Percentiles rank a stretch among this genome's conserved stretches.
Evolutionary conservation across 2,329 filamentous ascomycete genomes (phyloP).

Genomic region (Drechslerella coelobrocha): DNA sequence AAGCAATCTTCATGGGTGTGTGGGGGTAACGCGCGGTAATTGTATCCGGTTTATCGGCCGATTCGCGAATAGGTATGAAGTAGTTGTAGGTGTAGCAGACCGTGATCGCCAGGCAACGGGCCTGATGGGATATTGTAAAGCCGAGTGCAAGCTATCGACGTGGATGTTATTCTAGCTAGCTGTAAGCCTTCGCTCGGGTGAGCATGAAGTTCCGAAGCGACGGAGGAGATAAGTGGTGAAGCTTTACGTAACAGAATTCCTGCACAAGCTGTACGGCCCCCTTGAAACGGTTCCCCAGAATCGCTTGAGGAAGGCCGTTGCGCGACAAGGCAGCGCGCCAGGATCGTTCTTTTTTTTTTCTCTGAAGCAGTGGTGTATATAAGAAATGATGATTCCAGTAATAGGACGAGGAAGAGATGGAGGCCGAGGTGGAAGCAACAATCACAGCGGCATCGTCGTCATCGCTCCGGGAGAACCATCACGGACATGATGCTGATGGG

Average conservation of each 20-base stretch:
- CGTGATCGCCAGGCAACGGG: background rate
- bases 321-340: slow-evolving; percentile 16
- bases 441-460: slow-evolving; percentile 14
- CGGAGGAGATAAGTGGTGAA: slow-evolving; percentile 25
- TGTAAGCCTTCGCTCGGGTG: background rate
- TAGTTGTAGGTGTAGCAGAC: too few relatives aligned
- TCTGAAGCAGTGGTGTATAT: too few relatives aligned
- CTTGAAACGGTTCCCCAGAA: slow-evolving; percentile 30
- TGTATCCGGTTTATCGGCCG: background rate
- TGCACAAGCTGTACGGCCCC: slow-evolving; percentile 11
- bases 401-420: background rate
- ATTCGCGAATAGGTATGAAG: background rate
- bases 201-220: slow-evolving; percentile 2
- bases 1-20: slow-evolving; percentile 29
- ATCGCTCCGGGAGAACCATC: slow-evolving; percentile 33
- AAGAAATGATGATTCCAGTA: too few relatives aligned
- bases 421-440: background rate
- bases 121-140: background rate
- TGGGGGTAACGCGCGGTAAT: background rate
- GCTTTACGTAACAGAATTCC: slow-evolving; percentile 51
- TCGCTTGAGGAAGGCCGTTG: slow-evolving; percentile 18
- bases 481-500: slow-evolving; percentile 19
- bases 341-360: too few relatives aligned
- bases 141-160: slow-evolving; percentile 4
- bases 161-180: background rate